Conservation (phyloP, 352 stramenopile species). For the Phytophthora quininea region DNA sequence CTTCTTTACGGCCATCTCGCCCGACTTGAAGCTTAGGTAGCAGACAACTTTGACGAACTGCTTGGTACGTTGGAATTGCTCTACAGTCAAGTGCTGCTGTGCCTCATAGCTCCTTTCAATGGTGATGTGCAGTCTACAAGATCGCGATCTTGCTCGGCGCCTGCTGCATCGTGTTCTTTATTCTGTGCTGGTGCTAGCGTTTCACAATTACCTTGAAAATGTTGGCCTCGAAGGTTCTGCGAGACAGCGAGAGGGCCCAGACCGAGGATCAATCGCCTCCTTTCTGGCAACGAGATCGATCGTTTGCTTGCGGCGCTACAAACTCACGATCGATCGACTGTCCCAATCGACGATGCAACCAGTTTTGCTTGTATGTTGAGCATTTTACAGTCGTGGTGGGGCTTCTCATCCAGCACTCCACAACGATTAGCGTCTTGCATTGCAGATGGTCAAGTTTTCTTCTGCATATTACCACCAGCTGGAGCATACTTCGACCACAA, state of each 20-base stretch:
- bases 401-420: too few relatives aligned
- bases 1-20: conserved; percentile 72
- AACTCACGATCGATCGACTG: too few relatives aligned
- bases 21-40: conserved; percentile 66
- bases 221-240: background rate
- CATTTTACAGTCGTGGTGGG: too few relatives aligned
- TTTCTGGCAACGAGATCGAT: too few relatives aligned
- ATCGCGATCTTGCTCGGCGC: conserved; percentile 74
- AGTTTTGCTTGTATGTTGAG: too few relatives aligned
- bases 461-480: background rate
- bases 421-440: too few relatives aligned
- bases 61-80: conserved; percentile 52
- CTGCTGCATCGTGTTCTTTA: conserved; percentile 69
- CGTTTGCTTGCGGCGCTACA: too few relatives aligned
- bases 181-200: conserved; percentile 57
- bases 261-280: too few relatives aligned
- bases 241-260: background rate
- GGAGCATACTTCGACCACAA: too few relatives aligned
- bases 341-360: too few relatives aligned
- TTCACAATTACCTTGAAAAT: conserved; percentile 29
- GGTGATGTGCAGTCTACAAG: conserved; percentile 74
- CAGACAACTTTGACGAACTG: conserved; percentile 69
- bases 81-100: background rate
- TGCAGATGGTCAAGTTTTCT: background rate
- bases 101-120: conserved; percentile 4